Conservation (phyloP, 352 stramenopile genomes). For the Albugo laibachii region DNA sequence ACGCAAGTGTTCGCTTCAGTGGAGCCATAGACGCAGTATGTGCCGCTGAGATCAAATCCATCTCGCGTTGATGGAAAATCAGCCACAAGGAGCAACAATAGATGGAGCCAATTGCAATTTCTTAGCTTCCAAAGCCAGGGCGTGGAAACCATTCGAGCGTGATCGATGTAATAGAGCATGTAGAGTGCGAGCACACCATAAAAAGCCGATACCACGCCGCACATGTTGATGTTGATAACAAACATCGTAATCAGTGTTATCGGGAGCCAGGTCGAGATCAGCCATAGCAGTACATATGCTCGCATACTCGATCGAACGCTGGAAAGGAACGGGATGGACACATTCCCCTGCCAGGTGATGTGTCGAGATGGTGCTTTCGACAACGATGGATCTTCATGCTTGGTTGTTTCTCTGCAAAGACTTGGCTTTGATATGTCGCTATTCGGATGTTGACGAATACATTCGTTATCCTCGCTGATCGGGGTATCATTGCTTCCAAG, state of each 20-base stretch:
- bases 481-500: neutral
- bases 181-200: slow-evolving; percentile 48
- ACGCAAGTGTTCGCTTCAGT: slow-evolving; percentile 18
- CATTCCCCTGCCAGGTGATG: slow-evolving; percentile 19
- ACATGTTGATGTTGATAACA: slow-evolving; percentile 41
- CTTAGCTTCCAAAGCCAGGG: slow-evolving; percentile 53
- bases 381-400: slow-evolving; percentile 8
- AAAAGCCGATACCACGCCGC: slow-evolving; percentile 42
- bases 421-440: neutral
- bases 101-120: slow-evolving; percentile 66
- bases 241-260: slow-evolving; percentile 52
- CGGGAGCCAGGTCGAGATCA: slow-evolving; percentile 39
- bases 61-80: slow-evolving; percentile 21
- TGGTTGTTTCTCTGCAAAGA: slow-evolving; percentile 4
- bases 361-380: slow-evolving; percentile 36
- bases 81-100: slow-evolving; percentile 49
- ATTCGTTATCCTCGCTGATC: neutral
- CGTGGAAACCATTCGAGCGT: slow-evolving; percentile 26
- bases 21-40: slow-evolving; percentile 21
- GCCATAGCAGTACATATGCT: slow-evolving; percentile 34
- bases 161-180: slow-evolving; percentile 66
- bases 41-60: slow-evolving; percentile 29
- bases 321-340: no score
- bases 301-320: neutral
- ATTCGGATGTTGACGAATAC: neutral